Evolutionary conservation across 2,329 filamentous ascomycete species (phyloP).

Genomic region (Beauveria pseudobassiana): DNA sequence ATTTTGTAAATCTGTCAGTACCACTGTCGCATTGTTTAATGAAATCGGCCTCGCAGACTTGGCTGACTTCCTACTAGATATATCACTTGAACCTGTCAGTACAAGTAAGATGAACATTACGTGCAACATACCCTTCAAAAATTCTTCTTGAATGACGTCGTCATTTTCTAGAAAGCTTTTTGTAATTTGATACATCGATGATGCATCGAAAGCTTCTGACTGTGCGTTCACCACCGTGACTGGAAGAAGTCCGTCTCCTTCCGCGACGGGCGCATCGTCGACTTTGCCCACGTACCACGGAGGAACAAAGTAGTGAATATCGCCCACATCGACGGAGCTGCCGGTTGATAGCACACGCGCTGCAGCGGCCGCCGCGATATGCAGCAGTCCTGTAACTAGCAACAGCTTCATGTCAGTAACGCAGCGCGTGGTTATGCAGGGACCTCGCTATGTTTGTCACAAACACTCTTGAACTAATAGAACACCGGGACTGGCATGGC

Average conservation of each 20-base stretch:
- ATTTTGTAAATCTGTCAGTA: background rate
- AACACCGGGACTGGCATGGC: background rate
- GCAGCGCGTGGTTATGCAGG: background rate
- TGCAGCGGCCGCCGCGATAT: background rate
- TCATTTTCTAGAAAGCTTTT: background rate
- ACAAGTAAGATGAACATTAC: too few species aligned
- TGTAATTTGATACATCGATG: background rate
- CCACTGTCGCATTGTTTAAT: background rate
- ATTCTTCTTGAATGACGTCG: slow-evolving; percentile 14
- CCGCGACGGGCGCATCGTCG: background rate
- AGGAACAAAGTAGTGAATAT: slow-evolving; percentile 13
- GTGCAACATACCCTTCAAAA: slow-evolving; percentile 9
- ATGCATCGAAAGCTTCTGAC: background rate
- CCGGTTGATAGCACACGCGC: slow-evolving; percentile 6
- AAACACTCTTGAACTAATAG: background rate
- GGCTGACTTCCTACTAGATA: background rate
- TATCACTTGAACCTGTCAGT: background rate
- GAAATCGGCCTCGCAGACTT: background rate
- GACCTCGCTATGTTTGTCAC: background rate
- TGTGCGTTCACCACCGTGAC: background rate
- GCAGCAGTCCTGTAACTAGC: background rate
- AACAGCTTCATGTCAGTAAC: background rate
- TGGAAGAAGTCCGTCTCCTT: background rate
- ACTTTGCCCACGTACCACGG: slow-evolving; percentile 11
- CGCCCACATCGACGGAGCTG: slow-evolving; percentile 10